Evolutionary conservation across 805 yeast species (phyloP), one percentile per base, ranked within the genome.

Genomic region (Starmerella tilneyi): DNA sequence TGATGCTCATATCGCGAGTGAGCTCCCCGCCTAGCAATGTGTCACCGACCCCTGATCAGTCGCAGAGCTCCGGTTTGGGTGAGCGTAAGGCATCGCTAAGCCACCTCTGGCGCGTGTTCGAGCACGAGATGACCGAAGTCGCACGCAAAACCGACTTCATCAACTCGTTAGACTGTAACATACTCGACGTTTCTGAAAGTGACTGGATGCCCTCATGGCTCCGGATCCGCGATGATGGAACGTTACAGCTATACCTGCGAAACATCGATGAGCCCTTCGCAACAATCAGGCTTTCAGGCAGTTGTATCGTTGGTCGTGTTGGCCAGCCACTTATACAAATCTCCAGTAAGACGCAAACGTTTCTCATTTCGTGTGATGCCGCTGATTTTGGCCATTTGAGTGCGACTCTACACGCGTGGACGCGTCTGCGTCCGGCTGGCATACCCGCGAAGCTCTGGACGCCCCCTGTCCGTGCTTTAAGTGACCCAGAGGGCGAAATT

Each of bases 301-400:
- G 54, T 17, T 27, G 28, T 5, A 38, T 56, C 9, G 35, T 54
- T 5, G 59, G 59, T 28, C 59, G 55, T 19, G 22, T 56, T 22
- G 36, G 48, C 20, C 38, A 47, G 22, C 40, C 44, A 9, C 31
- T 45, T 16, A 28, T 56, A 3, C 55, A 56, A 23, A 29, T 56
- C 1, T 26, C 37, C 5, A 41, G 31, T 24, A 33, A 47, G 8
- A 42, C 47, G 6, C 42, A 50, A 19, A 45, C 43, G 9, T 16
- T 48, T 3, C 34, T 53, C 9, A 34, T 50, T 13, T 22, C 41
- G 2, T 24, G 46, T 24, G 41, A 38, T 1, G 29, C 20, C 41
- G 29, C 12, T 22, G 26, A 13, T 33, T 39, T 9, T 46, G 46
- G 41, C 45, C 40, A 8, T 19, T 35, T 4, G 20, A 44, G 19